Percentiles rank a stretch among this genome's conserved stretches.
Evolutionary conservation across 441 rosid species (phyloP).

Genomic region (Theobroma grandiflorum): DNA sequence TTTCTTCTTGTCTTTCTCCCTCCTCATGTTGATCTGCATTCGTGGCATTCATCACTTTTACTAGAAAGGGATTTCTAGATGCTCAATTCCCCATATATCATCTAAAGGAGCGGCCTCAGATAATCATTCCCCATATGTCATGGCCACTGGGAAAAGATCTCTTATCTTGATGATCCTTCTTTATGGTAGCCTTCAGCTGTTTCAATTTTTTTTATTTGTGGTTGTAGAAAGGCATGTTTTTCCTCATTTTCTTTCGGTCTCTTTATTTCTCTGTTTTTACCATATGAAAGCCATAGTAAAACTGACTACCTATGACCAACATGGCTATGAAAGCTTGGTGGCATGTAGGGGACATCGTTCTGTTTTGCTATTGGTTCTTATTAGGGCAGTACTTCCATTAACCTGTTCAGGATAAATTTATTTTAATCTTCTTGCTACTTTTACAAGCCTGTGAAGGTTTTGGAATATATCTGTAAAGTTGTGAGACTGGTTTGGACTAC

Average conservation of each 20-base stretch:
- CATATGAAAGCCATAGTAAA: not conserved
- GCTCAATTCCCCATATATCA: not conserved
- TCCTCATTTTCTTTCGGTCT: not conserved
- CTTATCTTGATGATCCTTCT: not conserved
- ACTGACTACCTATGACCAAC: not conserved
- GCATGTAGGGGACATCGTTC: slow-evolving; percentile 4
- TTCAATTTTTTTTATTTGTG: not conserved
- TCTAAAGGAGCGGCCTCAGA: not conserved
- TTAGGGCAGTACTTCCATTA: not conserved
- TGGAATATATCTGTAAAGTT: not conserved
- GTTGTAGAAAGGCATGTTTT: not conserved
- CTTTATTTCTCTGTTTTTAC: not conserved
- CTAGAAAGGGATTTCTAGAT: not conserved
- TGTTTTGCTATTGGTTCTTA: not conserved
- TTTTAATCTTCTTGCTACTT: not conserved
- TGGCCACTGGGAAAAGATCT: not conserved
- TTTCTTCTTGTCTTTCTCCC: not conserved
- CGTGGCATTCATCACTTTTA: not conserved
- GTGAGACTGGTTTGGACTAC: not conserved
- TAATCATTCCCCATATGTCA: not conserved
- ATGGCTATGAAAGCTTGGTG: not conserved
- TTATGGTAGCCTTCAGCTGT: not conserved
- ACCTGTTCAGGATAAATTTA: not conserved
- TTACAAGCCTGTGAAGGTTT: not conserved
- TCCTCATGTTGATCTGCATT: not conserved